These are phyloP conservation scores for Kazachstania taianensis DNA, from an alignment of 805 yeast genomes.

Conservation along the genomic window DNA sequence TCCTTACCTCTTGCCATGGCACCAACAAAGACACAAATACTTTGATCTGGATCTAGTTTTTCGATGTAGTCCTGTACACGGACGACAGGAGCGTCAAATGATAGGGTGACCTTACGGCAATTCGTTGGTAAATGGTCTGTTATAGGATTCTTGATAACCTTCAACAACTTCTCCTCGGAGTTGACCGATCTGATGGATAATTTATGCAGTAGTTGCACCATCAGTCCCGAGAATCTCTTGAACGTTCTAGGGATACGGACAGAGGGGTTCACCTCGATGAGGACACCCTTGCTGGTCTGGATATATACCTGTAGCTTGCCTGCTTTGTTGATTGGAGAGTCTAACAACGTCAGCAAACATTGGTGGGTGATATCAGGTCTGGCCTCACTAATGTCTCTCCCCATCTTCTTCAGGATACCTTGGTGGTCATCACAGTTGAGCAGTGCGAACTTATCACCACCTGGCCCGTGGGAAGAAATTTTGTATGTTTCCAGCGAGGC, in stretches of 20 bases:
- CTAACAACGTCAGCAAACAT: constrained; percentile 85
- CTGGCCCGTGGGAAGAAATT: constrained; percentile 65
- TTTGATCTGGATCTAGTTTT: constrained; percentile 76
- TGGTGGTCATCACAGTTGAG: constrained; percentile 98
- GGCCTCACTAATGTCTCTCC: constrained; percentile 94
- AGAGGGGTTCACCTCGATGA: constrained; percentile 90
- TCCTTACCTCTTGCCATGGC: constrained; percentile 99
- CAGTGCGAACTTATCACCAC: constrained; percentile 86
- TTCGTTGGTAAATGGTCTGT: constrained; percentile 95
- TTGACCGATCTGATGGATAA: constrained; percentile 88
- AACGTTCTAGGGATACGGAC: constrained; percentile 98
- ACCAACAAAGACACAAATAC: constrained; percentile 96
- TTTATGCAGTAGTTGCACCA: constrained; percentile 93
- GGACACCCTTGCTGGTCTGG: constrained; percentile 89
- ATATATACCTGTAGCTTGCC: constrained; percentile 94
- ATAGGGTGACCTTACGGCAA: constrained; percentile 85
- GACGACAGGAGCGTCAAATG: constrained; percentile 82
- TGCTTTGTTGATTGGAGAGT: constrained; percentile 97
- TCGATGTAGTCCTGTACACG: constrained; percentile 80
- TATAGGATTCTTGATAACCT: constrained; percentile 93
- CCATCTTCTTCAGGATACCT: constrained; percentile 89
- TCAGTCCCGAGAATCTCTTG: constrained; percentile 92
- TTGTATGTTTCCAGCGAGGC: constrained; percentile 95
- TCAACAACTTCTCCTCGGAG: constrained; percentile 86
- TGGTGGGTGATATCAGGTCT: constrained; percentile 99